phyloP scores from a whole-genome alignment of 2,329 filamentous ascomycete genomes.

The Dothidotthia symphoricarpi region DNA sequence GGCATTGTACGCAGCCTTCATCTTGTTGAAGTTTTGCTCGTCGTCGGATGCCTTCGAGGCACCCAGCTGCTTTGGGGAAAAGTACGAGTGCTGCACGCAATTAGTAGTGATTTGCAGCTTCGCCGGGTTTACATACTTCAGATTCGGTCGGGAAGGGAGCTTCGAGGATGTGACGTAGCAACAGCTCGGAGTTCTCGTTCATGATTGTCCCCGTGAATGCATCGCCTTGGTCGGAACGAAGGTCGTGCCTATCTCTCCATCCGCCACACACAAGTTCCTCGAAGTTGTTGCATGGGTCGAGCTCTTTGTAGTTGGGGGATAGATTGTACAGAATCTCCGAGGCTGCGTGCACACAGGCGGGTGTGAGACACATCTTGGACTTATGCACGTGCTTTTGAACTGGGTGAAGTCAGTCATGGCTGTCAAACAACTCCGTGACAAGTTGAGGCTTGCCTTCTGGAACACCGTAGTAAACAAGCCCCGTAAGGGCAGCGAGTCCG shows the following conservation, averaged over 20 bases:
- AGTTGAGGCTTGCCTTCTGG: conserved; percentile 6
- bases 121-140: conserved; percentile 9
- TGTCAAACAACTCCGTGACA: not conserved
- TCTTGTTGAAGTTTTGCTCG: conserved; percentile 63
- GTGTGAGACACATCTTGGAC: conserved; percentile 51
- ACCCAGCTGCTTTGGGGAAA: conserved; percentile 43
- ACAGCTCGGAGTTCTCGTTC: conserved; percentile 58
- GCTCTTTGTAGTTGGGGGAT: conserved; percentile 58
- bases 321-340: conserved; percentile 63
- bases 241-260: conserved; percentile 63
- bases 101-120: not conserved
- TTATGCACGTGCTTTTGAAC: conserved; percentile 6
- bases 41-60: conserved; percentile 48
- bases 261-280: conserved; percentile 67
- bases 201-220: conserved; percentile 62
- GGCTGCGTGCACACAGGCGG: conserved; percentile 63
- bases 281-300: conserved; percentile 70
- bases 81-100: conserved; percentile 48
- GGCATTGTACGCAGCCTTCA: conserved; percentile 63
- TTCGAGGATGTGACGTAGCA: conserved; percentile 64
- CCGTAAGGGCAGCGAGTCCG: conserved; percentile 16
- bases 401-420: not conserved
- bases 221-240: conserved; percentile 62
- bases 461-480: conserved; percentile 21
- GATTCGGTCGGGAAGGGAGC: conserved; percentile 50